phyloP scores from a whole-genome alignment of 2,329 filamentous ascomycete genomes.

The Macrophomina phaseolina region DNA sequence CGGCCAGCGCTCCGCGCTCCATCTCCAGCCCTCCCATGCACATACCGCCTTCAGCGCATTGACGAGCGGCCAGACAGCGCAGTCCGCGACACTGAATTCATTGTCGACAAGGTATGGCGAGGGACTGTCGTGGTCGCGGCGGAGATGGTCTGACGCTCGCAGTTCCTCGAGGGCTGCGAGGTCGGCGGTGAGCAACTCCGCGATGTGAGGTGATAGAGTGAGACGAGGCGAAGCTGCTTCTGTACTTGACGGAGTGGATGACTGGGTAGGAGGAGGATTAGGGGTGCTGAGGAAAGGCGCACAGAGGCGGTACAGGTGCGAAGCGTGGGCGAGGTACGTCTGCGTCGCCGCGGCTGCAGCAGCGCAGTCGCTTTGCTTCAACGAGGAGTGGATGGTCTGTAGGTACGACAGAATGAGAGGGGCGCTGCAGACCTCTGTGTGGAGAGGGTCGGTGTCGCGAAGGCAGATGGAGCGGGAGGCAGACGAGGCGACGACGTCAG shows the following conservation, averaged over 20 bases:
- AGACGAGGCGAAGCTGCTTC: not conserved
- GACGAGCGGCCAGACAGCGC: conserved; percentile 40
- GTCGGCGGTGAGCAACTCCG: conserved; percentile 30
- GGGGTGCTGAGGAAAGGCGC: conserved; percentile 29
- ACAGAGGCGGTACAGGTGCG: conserved; percentile 1
- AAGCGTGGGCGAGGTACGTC: conserved; percentile 5
- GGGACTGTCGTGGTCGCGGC: not conserved
- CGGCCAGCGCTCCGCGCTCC: conserved; percentile 4
- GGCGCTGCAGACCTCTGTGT: conserved; percentile 39
- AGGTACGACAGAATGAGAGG: conserved; percentile 42
- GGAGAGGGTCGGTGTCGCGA: conserved; percentile 42
- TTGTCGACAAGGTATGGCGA: conserved; percentile 37
- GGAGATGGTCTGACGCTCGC: not conserved
- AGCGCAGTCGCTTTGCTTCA: not conserved
- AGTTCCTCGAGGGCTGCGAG: conserved; percentile 35
- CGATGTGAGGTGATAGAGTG: not conserved
- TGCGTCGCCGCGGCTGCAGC: not conserved
- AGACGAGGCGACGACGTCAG: not conserved
- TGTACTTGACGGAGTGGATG: not conserved
- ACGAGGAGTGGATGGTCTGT: conserved; percentile 38
- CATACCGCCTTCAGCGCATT: conserved; percentile 33
- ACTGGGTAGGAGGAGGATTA: conserved; percentile 32
- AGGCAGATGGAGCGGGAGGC: conserved; percentile 31
- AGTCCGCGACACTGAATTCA: conserved; percentile 42
- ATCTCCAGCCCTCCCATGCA: conserved; percentile 32